Evolutionary conservation across 75 land plant genomes (phyloP), one percentile per base, ranked within the genome.

Genomic region (Pseudotsuga menziesii): DNA sequence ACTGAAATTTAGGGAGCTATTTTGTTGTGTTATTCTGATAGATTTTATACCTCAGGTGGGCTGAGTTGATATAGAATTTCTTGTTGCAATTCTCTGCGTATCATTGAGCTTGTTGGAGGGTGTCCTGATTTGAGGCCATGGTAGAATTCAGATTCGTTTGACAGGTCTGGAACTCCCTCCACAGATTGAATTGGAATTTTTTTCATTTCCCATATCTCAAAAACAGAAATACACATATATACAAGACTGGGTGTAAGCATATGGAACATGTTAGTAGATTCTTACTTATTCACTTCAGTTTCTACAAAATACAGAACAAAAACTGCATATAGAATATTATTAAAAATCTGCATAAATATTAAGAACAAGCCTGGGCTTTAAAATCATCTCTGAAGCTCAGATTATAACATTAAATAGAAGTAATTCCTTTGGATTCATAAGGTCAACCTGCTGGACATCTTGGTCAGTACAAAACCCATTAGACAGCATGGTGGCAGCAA

Each of bases 401-500:
- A 44, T 44, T 8, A 44, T 2, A 44, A 44, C 52, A 44, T 7
- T 7, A 44, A 7, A 7, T 44, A 44, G 8, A 0, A 44, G 8
- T 44, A 48, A 48, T 48, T 48, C 12, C 54, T 48, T 48, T 69
- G 48, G 52, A 44, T 39, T 36, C 41, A 44, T 17, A 39, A 15
- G n/a, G 41, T 44, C 8, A 36, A 69, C 72, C 72, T 36, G 11
- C 48, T 20, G 72, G 48, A 41, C 0, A 41, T 69, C 72, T 69
- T 41, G 52, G 23, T 69, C 52, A 5, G 72, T 20, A n/a, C 52
- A 69, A 69, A 69, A 41, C 73, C 83, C 83, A 48, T 11, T 73
- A 11, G 36, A 35, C 19, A 80, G 78, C 82, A 83, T 85, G 55
- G 61, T 41, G 12, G 87, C 84, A 14, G 84, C 78, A 20, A 85